Conservation (phyloP, 805 yeast genomes). For the Metschnikowia orientalis region DNA sequence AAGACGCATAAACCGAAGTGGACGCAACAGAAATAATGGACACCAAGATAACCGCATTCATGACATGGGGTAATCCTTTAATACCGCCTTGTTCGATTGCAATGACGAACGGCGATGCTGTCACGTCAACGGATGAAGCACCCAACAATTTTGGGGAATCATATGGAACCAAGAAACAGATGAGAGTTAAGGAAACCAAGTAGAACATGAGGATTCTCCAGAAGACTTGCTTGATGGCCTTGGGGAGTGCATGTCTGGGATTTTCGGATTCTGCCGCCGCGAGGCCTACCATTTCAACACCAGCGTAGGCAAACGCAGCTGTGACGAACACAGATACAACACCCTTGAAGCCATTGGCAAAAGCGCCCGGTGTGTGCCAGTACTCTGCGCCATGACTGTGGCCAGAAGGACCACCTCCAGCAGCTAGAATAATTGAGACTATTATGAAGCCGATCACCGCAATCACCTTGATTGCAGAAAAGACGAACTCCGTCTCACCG, state of each 20-base stretch:
- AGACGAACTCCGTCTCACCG: conserved; percentile 55
- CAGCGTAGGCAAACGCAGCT: conserved; percentile 74
- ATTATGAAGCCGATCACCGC: conserved; percentile 48
- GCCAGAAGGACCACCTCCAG: conserved; percentile 54
- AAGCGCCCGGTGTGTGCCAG: conserved; percentile 68
- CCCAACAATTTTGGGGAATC: conserved; percentile 40
- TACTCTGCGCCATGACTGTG: conserved; percentile 54
- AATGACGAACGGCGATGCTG: conserved; percentile 77
- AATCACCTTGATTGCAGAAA: conserved; percentile 44
- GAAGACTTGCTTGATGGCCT: conserved; percentile 76
- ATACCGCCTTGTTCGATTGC: conserved; percentile 64
- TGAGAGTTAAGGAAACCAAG: conserved; percentile 48
- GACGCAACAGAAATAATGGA: conserved; percentile 68
- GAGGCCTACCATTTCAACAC: conserved; percentile 68
- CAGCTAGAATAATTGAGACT: conserved; percentile 42
- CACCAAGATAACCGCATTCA: conserved; percentile 65
- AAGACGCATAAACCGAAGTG: conserved; percentile 64
- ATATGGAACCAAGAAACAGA: conserved; percentile 72
- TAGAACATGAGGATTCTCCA: conserved; percentile 77
- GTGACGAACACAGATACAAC: conserved; percentile 69
- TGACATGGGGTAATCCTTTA: conserved; percentile 56
- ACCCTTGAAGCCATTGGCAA: conserved; percentile 63
- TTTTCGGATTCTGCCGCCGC: conserved; percentile 74
- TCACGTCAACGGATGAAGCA: conserved; percentile 49
- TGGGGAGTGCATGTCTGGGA: conserved; percentile 64